A percentile compares a stretch with the other conserved stretches of the same genome.
Conservation (phyloP, 225 moss, liverwort and hornwort genomes). For the Pseudisothecium myosuroides region DNA sequence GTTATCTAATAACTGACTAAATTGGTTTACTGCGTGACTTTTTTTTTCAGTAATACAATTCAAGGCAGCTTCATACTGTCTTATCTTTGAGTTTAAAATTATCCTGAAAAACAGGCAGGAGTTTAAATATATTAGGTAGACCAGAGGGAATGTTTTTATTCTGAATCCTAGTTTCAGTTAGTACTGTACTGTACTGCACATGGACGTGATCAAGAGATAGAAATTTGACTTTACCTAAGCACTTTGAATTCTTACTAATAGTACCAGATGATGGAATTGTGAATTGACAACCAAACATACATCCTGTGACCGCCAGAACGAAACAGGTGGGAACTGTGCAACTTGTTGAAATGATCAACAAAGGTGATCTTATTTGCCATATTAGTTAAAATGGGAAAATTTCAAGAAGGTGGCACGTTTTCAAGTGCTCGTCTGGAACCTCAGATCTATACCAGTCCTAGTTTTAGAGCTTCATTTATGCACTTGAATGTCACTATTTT, state of each 20-base stretch:
- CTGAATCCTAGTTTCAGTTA: background rate
- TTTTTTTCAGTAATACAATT: background rate
- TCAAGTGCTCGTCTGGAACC: background rate
- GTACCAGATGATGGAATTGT: background rate
- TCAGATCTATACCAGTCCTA: background rate
- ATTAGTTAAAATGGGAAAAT: background rate
- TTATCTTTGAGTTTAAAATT: background rate
- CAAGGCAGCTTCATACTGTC: background rate
- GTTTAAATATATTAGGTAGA: background rate
- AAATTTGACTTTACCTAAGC: background rate
- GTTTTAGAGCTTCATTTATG: background rate
- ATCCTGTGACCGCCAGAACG: background rate
- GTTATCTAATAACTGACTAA: background rate
- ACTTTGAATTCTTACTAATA: background rate
- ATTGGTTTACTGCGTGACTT: background rate
- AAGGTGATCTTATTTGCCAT: background rate
- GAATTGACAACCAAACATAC: background rate
- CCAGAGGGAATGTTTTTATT: background rate
- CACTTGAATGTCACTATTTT: background rate
- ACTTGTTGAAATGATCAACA: background rate
- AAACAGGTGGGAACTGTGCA: background rate
- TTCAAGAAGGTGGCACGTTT: background rate
- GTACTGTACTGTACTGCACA: too few species aligned
- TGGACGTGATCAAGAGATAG: background rate
- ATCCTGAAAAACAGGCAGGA: background rate